Evolutionary conservation across 441 rosid genomes (phyloP), one percentile per base, ranked within the genome.

Genomic region (Croton laevigatus): DNA sequence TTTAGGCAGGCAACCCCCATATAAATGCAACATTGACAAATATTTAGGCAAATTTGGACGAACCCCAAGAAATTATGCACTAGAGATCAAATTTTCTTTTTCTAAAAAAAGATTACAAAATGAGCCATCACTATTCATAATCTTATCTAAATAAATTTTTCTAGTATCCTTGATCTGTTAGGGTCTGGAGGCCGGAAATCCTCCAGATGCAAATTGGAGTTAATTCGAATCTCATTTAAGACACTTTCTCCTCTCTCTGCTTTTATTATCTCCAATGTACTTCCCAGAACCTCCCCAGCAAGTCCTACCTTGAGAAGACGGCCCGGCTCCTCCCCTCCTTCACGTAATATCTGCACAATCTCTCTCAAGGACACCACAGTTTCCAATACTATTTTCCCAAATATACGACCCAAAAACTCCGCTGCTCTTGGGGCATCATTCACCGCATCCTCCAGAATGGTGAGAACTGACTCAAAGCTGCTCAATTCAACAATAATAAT

Each of bases 401-500:
- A 84, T 6, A 93, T 87, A 3, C 59, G 53, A 27, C 95, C 99
- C 0, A 95, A 90, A 81, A 86, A 94, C 73, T 90, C 96, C 7
- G 91, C 83, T 59, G 99, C 99, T 79, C 73, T 94, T 0, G 98
- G 97, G 17, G 99, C 97, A 73, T 96, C 98, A 60, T 84, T 93
- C 3, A 96, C 94, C 0, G 89, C 86, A 80, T 96, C 99, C 82
- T 91, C 96, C 82, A 96, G 73, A 8, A 86, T 87, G 65, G 75
- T 71, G 53, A 96, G 87, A 66, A 89, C 97, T 3, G 84, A 81
- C 68, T 90, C 91, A 65, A 96, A 90, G 86, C 99, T 96, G 86
- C 16, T n/a, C 66, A 44, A 62, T 57, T 12, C 4, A 68, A 27
- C 16, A 64, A 22, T 32, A 52, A 71, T 0, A 11, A 22, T 14